Conservation (phyloP, 768 basidiomycete species). For the Amyloporia xantha region DNA sequence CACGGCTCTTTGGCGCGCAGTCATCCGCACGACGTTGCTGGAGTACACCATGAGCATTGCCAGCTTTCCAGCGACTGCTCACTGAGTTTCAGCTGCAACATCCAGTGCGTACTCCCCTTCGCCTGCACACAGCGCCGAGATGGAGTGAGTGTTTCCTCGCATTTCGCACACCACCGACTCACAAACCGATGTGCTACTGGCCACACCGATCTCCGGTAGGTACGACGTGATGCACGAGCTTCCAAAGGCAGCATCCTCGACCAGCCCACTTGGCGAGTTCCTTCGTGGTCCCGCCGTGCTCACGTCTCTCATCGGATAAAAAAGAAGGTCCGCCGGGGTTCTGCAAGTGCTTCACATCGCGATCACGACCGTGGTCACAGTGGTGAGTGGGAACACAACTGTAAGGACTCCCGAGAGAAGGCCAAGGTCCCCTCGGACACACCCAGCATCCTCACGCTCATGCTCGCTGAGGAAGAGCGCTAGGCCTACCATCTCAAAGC, state of each 20-base stretch:
- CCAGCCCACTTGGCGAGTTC: constrained; percentile 38
- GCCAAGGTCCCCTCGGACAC: constrained; percentile 17
- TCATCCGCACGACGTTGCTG: neutral
- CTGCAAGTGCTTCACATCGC: constrained; percentile 32
- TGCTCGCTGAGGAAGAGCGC: constrained; percentile 49
- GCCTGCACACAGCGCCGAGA: neutral
- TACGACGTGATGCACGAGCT: constrained; percentile 18
- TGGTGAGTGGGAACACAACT: constrained; percentile 13
- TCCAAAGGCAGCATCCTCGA: constrained; percentile 38
- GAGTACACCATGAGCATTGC: neutral
- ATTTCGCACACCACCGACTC: neutral
- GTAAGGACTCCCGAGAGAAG: constrained; percentile 4
- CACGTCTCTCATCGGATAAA: constrained; percentile 27
- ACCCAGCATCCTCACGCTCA: constrained; percentile 27
- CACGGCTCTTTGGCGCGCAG: neutral
- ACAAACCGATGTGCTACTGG: neutral
- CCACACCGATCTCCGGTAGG: neutral
- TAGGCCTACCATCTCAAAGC: constrained; percentile 50
- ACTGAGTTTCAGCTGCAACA: neutral
- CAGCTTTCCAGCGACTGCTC: neutral
- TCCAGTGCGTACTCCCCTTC: neutral
- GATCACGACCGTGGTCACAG: constrained; percentile 11
- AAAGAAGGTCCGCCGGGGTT: constrained; percentile 28
- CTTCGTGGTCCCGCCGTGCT: constrained; percentile 39
- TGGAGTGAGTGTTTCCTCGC: constrained; percentile 4